Conservation (phyloP, 2,329 filamentous ascomycete species). For the Nothopassalora personata region DNA sequence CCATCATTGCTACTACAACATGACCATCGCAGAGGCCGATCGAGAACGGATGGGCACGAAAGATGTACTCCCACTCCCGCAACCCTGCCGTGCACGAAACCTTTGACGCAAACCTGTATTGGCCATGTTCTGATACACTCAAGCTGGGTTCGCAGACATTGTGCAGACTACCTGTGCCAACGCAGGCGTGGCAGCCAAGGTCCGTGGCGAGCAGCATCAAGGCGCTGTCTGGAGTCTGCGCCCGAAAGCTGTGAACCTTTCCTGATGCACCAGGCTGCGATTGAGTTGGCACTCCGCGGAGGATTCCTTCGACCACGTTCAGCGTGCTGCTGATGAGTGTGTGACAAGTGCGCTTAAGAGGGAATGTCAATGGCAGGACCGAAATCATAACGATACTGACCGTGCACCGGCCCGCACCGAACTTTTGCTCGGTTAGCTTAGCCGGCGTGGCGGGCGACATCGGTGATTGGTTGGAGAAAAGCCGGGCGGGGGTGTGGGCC, state of each 20-base stretch:
- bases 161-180: neutral
- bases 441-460: no score
- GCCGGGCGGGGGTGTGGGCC: no score
- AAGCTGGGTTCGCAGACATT: neutral
- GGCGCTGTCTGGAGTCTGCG: no score
- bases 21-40: neutral
- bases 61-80: neutral
- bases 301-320: neutral
- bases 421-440: no score
- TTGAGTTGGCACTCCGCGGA: neutral
- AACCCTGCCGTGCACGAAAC: neutral
- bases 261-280: neutral
- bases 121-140: neutral
- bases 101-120: neutral
- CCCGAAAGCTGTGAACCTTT: no score
- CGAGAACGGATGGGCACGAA: neutral
- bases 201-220: no score
- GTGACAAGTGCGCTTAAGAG: neutral
- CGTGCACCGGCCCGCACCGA: no score
- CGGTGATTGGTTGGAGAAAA: no score
- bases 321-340: neutral
- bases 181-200: neutral
- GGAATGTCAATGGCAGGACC: neutral
- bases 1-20: neutral
- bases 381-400: neutral